Base-by-base conservation (phyloP, 164 flowering plant genomes). In the Vitis riparia region DNA sequence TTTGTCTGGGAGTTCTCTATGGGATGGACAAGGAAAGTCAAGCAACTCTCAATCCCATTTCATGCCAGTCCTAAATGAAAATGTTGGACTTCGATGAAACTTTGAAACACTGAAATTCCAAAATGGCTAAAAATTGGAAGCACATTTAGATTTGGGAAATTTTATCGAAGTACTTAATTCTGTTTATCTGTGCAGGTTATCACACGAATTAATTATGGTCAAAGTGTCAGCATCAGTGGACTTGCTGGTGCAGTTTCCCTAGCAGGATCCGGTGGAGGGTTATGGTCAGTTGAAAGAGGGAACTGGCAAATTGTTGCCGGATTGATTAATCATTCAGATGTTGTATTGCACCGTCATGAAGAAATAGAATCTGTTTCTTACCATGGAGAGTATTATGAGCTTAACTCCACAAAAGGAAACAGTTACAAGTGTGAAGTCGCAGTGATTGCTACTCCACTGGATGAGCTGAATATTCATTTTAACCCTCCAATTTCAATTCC, bases 171-270 rank as follows among this genome's bases (percentile, higher is more conserved):
- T 63, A 53, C n/a, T 0, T 27, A 27, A 15, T 47, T 51, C 53
- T 66, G 49, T 37, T 72, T 12, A 44, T 66, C 15, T 74, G 2
- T 79, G 70, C 87, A 95, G 99, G 93, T 95, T 32, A 93, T 95
- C 63, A 95, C 97, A n/a, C 82, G 99, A 79, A 84, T 95, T 55
- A 95, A 95, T 66, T 95, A 95, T 75, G 99, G 99, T 29, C 99
- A 95, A 78, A 90, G 96, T 86, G 81, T 80, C 15, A 68, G 57
- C 65, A 95, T 95, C 66, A 95, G 98, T 76, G 98, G 98, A 61
- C 87, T 93, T 68, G 99, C 98, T 69, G 98, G 99, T 37, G 94
- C 91, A 59, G 99, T 95, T 81, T 91, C 99, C 44, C 75, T 95
- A 80, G 99, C 99, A 51, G 98, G 98, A 55, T 87, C 93, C 32